Conservation (phyloP, 2,329 filamentous ascomycete genomes). For the Talaromyces funiculosus region DNA sequence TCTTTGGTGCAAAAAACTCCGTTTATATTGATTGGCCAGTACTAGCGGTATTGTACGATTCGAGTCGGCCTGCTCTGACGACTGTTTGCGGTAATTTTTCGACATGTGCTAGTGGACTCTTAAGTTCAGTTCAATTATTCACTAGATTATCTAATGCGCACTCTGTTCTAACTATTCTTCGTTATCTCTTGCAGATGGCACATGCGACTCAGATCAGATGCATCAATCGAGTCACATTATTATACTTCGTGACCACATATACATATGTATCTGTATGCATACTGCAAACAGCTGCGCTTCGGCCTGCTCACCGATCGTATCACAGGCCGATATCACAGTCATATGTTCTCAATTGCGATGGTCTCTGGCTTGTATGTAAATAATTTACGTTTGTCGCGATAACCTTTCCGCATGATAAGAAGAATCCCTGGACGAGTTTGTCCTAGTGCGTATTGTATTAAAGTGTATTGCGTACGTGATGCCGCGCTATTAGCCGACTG, state of each 20-base stretch:
- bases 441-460: neutral
- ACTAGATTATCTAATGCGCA: neutral
- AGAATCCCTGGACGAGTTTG: neutral
- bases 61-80: neutral
- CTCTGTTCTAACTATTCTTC: too few species aligned
- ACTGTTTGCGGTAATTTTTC: neutral
- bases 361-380: neutral
- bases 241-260: neutral
- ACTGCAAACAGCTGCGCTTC: neutral
- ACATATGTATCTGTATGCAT: neutral
- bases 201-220: neutral
- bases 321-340: neutral
- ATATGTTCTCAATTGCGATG: neutral
- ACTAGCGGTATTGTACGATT: neutral
- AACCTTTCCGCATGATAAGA: neutral
- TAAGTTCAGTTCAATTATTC: constrained; percentile 1
- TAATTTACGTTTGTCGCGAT: constrained; percentile 1
- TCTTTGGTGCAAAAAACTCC: too few species aligned
- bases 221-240: neutral
- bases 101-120: neutral
- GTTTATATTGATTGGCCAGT: neutral
- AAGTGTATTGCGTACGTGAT: neutral
- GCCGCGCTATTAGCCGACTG: neutral
- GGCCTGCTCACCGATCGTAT: neutral
- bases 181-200: neutral